phyloP scores from a whole-genome alignment of 257 asterid genomes.

The Ocimum tenuiflorum region DNA sequence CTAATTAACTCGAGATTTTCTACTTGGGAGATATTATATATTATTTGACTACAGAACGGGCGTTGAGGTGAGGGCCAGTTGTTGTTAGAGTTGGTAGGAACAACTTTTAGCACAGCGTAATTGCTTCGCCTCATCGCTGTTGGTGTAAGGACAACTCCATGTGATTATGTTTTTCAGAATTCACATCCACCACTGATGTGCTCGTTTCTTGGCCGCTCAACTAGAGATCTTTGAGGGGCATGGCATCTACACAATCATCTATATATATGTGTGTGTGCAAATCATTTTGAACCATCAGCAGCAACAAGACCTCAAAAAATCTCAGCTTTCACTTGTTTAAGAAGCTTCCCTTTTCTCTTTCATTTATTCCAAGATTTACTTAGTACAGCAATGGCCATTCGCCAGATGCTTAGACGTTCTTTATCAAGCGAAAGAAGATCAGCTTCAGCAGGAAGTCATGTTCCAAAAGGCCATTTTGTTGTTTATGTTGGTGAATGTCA shows the following conservation, averaged over 20 bases:
- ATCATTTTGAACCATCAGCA: background rate
- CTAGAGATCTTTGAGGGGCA: background rate
- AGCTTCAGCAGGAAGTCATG: background rate
- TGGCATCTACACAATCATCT: background rate
- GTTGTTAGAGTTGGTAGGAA: background rate
- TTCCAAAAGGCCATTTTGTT: slow-evolving; percentile 12
- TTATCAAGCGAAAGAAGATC: slow-evolving; percentile 21
- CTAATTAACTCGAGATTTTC: background rate
- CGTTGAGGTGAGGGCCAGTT: background rate
- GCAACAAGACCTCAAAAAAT: background rate
- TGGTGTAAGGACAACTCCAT: slow-evolving; percentile 16
- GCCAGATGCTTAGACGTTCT: slow-evolving; percentile 14
- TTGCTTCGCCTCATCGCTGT: too few relatives aligned
- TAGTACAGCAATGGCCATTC: background rate
- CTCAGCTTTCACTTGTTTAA: background rate
- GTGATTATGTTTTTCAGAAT: slow-evolving; percentile 20
- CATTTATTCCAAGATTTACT: background rate
- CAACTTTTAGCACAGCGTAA: background rate
- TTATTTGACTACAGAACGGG: background rate
- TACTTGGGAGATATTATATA: background rate
- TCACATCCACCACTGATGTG: background rate
- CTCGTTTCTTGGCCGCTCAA: background rate
- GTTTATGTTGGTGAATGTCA: slow-evolving; percentile 10
- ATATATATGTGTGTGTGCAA: background rate
- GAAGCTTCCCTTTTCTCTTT: background rate